phyloP scores from a whole-genome alignment of 2,329 filamentous ascomycete species.

The Trichophyton simii region DNA sequence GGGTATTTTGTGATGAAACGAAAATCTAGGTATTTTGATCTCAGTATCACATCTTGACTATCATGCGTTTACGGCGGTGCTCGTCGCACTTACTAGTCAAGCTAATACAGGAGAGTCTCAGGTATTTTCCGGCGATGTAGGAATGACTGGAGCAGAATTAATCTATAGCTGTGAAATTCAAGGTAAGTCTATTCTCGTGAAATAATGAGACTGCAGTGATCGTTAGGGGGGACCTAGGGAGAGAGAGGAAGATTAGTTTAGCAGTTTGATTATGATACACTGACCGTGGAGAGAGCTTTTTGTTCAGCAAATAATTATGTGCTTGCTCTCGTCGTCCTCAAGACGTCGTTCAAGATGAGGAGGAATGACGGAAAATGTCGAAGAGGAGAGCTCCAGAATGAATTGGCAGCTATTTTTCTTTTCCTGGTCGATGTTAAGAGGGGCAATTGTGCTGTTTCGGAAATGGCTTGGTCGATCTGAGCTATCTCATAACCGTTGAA shows the following conservation, averaged over 20 bases:
- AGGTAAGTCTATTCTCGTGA: background rate
- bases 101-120: background rate
- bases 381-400: background rate
- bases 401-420: background rate
- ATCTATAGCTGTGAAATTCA: slow-evolving; percentile 2
- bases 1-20: background rate
- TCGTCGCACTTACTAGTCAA: background rate
- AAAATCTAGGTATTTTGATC: background rate
- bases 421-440: background rate
- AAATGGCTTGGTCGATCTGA: background rate
- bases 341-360: background rate
- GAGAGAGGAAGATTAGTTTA: background rate
- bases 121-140: background rate
- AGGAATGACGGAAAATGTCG: background rate
- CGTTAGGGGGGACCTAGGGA: background rate
- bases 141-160: background rate
- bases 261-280: background rate
- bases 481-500: background rate
- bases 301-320: background rate
- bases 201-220: background rate
- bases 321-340: background rate
- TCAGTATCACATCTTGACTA: background rate
- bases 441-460: background rate
- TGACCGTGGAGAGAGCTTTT: background rate
- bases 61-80: background rate